phyloP scores from a whole-genome alignment of 768 basidiomycete genomes.

The Pleurotus giganteus region DNA sequence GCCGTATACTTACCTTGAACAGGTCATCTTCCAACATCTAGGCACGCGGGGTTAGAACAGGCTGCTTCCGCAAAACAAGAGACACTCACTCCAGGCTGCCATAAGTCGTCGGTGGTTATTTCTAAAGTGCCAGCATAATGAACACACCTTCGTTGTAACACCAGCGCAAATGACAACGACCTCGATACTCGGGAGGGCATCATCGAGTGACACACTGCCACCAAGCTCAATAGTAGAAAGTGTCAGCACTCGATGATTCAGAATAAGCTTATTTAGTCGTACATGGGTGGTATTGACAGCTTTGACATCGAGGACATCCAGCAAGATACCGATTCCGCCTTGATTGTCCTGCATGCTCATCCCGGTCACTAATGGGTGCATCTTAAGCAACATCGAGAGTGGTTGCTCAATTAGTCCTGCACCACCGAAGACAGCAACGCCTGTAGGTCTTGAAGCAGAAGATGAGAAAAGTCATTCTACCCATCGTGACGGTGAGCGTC shows the following conservation, averaged over 20 bases:
- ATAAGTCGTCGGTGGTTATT: slow-evolving; percentile 23
- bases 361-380: slow-evolving; percentile 82
- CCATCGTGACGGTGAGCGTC: no score
- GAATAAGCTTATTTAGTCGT: slow-evolving; percentile 29
- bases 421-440: slow-evolving; percentile 96
- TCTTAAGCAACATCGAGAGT: slow-evolving; percentile 89
- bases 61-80: slow-evolving; percentile 6
- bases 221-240: slow-evolving; percentile 67
- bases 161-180: slow-evolving; percentile 98
- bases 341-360: slow-evolving; percentile 92
- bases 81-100: slow-evolving; percentile 76
- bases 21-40: slow-evolving; percentile 97
- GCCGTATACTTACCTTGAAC: slow-evolving; percentile 77
- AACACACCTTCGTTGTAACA: slow-evolving; percentile 91
- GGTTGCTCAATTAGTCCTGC: slow-evolving; percentile 99
- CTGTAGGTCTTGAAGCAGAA: slow-evolving; percentile 66
- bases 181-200: slow-evolving; percentile 89
- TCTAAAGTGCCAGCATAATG: slow-evolving; percentile 7
- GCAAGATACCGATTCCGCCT: slow-evolving; percentile 94
- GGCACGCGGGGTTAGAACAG: slow-evolving; percentile 22
- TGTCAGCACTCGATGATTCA: slow-evolving; percentile 12
- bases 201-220: slow-evolving; percentile 82
- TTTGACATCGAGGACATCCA: slow-evolving; percentile 88
- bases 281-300: slow-evolving; percentile 79
- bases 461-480: slow-evolving; percentile 87